These are phyloP conservation scores for Nakaseomyces uthaithaninus DNA, from an alignment of 1,139 yeast genomes.

Conservation along the genomic window DNA sequence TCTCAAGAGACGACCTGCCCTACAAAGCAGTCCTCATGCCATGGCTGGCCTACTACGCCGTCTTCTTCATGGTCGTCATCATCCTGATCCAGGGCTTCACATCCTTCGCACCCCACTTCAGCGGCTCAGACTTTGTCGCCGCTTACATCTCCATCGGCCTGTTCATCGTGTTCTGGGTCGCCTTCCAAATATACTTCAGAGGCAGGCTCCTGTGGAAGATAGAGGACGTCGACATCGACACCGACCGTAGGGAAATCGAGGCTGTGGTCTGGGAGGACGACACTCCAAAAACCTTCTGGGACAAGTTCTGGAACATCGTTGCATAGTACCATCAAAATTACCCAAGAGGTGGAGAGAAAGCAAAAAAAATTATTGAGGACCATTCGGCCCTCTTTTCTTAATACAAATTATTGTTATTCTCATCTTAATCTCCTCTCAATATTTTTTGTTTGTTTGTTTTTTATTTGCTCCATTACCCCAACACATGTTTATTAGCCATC, in stretches of 20 bases:
- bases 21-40: slow-evolving; percentile 59
- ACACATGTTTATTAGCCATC: too few species aligned
- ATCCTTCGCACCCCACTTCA: slow-evolving; percentile 36
- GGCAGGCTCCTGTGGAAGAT: slow-evolving; percentile 35
- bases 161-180: slow-evolving; percentile 39
- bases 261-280: slow-evolving; percentile 26
- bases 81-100: slow-evolving; percentile 41
- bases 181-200: slow-evolving; percentile 42
- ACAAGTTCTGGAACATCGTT: slow-evolving; percentile 9
- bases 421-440: too few species aligned
- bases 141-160: slow-evolving; percentile 50
- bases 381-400: too few species aligned
- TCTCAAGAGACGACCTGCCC: slow-evolving; percentile 58
- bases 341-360: too few species aligned
- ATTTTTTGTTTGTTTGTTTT: too few species aligned
- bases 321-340: background rate
- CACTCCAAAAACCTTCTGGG: slow-evolving; percentile 9
- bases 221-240: slow-evolving; percentile 51
- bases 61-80: slow-evolving; percentile 42
- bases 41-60: slow-evolving; percentile 49
- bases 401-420: too few species aligned
- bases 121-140: slow-evolving; percentile 47
- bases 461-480: too few species aligned
- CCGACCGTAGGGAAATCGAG: slow-evolving; percentile 51
- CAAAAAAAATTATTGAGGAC: too few species aligned